A percentile compares a stretch with the other conserved stretches of the same genome.
These are phyloP conservation scores for Plasmodium chabaudi DNA, from an alignment of 169 alveolate genomes.

Conservation along the genomic window DNA sequence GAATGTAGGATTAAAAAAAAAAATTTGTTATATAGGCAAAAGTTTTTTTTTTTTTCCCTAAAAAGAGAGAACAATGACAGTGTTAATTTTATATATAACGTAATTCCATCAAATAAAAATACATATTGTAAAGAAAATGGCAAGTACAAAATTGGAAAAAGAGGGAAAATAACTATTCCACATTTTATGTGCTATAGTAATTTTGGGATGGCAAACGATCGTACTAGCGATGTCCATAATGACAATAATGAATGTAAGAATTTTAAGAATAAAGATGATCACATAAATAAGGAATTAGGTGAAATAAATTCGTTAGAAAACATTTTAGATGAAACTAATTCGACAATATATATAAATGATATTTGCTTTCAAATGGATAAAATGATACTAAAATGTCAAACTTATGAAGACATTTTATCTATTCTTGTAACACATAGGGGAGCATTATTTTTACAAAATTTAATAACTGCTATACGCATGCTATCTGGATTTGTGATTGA, in stretches of 20 bases:
- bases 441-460: conserved; percentile 84
- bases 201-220: too few species aligned
- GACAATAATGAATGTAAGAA: background rate
- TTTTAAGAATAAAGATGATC: background rate
- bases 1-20: background rate
- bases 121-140: too few species aligned
- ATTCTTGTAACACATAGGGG: conserved; percentile 86
- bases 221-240: background rate
- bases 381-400: conserved; percentile 77
- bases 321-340: conserved; percentile 65
- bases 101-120: too few species aligned
- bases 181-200: too few species aligned
- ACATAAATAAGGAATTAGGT: background rate
- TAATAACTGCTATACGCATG: conserved; percentile 83
- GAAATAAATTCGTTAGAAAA: conserved; percentile 48
- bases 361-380: conserved; percentile 85
- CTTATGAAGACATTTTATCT: conserved; percentile 81
- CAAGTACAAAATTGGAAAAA: too few species aligned
- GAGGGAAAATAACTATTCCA: too few species aligned
- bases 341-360: conserved; percentile 80
- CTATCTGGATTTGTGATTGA: conserved; percentile 79
- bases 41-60: background rate
- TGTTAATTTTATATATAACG: background rate
- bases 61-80: conserved; percentile 1
- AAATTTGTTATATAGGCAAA: background rate